Evolutionary conservation across 208 protist species (phyloP).

Genomic region (Crithidia brevicula): DNA sequence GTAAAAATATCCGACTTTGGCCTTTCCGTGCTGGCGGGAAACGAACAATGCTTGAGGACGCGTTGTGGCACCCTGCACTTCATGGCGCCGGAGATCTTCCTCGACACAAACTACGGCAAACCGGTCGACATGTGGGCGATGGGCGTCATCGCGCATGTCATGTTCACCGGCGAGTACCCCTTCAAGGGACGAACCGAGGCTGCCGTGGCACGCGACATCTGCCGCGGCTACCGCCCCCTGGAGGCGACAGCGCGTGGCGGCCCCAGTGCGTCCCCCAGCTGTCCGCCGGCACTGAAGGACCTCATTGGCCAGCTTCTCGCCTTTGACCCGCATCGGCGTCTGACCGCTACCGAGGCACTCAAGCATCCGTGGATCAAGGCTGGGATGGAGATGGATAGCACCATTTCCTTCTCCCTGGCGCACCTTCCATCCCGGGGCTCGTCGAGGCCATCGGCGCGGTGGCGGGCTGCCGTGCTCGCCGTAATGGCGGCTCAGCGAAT

Average conservation of each 20-base stretch:
- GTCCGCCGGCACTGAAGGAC: slow-evolving; percentile 56
- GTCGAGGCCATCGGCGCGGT: slow-evolving; percentile 30
- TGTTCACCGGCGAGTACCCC: slow-evolving; percentile 80
- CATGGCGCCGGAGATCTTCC: slow-evolving; percentile 92
- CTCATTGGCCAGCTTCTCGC: slow-evolving; percentile 82
- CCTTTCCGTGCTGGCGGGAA: slow-evolving; percentile 81
- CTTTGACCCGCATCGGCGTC: slow-evolving; percentile 63
- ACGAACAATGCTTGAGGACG: slow-evolving; percentile 78
- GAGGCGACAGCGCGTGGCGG: neutral
- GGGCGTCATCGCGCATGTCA: slow-evolving; percentile 89
- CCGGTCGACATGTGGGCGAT: slow-evolving; percentile 94
- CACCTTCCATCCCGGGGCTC: neutral
- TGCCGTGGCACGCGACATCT: slow-evolving; percentile 52
- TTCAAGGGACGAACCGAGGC: slow-evolving; percentile 61
- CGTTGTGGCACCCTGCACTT: slow-evolving; percentile 89
- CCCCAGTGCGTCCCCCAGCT: neutral
- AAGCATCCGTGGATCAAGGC: slow-evolving; percentile 87
- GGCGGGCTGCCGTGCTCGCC: slow-evolving; percentile 51
- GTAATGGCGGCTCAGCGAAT: slow-evolving; percentile 76
- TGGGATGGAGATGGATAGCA: slow-evolving; percentile 31
- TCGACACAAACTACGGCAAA: slow-evolving; percentile 84
- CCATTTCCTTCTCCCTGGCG: slow-evolving; percentile 17
- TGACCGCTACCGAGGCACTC: slow-evolving; percentile 85
- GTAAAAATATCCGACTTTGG: slow-evolving; percentile 94
- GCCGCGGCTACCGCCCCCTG: slow-evolving; percentile 26